Base-by-base conservation (phyloP, 257 asterid species). In the Ilex aquifolium region DNA sequence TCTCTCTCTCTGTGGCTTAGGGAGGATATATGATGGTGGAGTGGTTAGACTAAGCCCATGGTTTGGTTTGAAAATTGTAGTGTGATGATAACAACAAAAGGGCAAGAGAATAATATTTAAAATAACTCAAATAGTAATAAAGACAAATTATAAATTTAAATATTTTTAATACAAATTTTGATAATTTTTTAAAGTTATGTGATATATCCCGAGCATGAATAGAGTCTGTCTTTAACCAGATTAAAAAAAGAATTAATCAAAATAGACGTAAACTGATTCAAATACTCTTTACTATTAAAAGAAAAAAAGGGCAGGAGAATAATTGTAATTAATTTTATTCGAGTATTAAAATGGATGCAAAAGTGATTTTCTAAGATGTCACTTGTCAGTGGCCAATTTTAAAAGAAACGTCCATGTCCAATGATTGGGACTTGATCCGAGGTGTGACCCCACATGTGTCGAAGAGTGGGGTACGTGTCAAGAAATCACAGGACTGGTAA, bases 381-480 rank as follows among this genome's bases (percentile, higher is more conserved):
- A 80, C 76, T 77, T 78, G 79, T 82, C 83, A 79, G 73, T 77
- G 80, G 75, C 31, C 72, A 67, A 56, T 80, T 65, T 65, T 81
- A 72, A 57, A 75, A 74, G 67, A 53, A 15, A 76, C 70, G 84
- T 88, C 85, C 52, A 70, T 62, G 65, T 77, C 79, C 72, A 66
- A 77, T 75, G 75, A 84, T 74, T 72, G 86, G 78, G 90, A 55
- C 85, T 80, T 83, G 65, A 76, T 78, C 66, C 65, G 0, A 51
- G 36, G 5, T 6, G 0, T 2, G 65, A 87, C 57, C 79, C 90
- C 76, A 73, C 21, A 0, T 52, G 67, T 31, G 65, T 63, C 81
- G 79, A 49, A 4, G 61, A 29, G 31, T 2, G 16, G 36, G 31
- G 17, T 70, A 60, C 83, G 83, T 71, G 83, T 68, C 68, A 9